These are phyloP conservation scores for Saitoella complicata DNA, from an alignment of 805 yeast genomes.

Conservation along the genomic window DNA sequence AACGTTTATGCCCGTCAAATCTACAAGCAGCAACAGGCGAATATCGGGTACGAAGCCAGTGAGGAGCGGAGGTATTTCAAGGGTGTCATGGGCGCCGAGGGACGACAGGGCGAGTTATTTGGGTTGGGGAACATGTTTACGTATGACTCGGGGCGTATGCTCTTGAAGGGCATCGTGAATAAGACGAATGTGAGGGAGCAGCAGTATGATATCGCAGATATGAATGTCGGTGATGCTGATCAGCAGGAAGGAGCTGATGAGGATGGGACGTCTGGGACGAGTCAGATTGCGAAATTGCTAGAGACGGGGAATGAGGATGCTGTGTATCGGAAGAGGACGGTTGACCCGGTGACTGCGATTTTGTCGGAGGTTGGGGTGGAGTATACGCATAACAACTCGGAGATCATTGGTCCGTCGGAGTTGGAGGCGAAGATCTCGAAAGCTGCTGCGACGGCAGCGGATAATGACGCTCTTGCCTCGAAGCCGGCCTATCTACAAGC, in stretches of 20 bases:
- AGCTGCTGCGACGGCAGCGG: conserved; percentile 1
- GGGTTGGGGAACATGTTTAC: conserved; percentile 7
- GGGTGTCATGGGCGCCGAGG: conserved; percentile 8
- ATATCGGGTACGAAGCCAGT: conserved; percentile 9
- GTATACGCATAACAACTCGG: conserved; percentile 8
- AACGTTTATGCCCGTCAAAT: conserved; percentile 11
- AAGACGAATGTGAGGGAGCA: conserved; percentile 3
- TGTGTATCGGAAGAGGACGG: too few relatives aligned
- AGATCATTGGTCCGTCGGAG: conserved; percentile 7
- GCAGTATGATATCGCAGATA: too few relatives aligned
- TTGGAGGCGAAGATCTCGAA: conserved; percentile 4
- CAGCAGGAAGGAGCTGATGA: too few relatives aligned
- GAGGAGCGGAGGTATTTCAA: conserved; percentile 9
- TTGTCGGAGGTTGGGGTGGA: conserved; percentile 8
- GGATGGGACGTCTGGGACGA: too few relatives aligned
- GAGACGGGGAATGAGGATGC: too few relatives aligned
- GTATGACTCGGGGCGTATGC: not conserved
- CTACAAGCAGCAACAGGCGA: conserved; percentile 12
- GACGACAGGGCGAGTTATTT: conserved; percentile 7
- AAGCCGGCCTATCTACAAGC: not conserved
- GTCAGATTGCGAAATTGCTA: too few relatives aligned
- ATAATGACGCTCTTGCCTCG: not conserved
- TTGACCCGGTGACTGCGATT: conserved; percentile 10
- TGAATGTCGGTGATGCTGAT: too few relatives aligned
- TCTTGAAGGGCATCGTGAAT: conserved; percentile 6